Percentiles rank a stretch among this genome's conserved stretches.
Evolutionary conservation across 805 yeast genomes (phyloP).

Genomic region (Ogataea nitratoaversa): DNA sequence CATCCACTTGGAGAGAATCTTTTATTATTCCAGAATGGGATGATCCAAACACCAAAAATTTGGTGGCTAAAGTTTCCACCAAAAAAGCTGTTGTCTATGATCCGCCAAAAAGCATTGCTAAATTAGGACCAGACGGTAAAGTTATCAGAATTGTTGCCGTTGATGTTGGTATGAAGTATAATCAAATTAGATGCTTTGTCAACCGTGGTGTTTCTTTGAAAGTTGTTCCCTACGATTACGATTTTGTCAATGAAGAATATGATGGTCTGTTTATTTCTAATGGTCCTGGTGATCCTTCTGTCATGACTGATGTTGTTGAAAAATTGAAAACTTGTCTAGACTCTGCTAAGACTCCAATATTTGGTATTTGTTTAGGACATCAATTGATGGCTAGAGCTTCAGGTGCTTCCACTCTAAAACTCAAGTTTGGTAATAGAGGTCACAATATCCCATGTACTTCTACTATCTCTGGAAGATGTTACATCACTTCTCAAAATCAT

Average conservation of each 20-base stretch:
- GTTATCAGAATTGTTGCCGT: constrained; percentile 79
- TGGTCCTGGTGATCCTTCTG: constrained; percentile 99
- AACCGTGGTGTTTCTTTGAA: constrained; percentile 92
- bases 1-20: constrained; percentile 50
- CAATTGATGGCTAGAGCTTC: constrained; percentile 93
- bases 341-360: constrained; percentile 77
- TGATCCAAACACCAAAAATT: constrained; percentile 87
- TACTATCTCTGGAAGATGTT: constrained; percentile 86
- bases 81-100: constrained; percentile 70
- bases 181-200: constrained; percentile 95
- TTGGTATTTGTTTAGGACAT: constrained; percentile 98
- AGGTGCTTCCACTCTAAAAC: constrained; percentile 87
- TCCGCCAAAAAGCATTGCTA: constrained; percentile 53
- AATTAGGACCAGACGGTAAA: constrained; percentile 68
- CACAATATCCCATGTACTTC: constrained; percentile 93
- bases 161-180: constrained; percentile 97
- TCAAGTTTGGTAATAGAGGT: constrained; percentile 98
- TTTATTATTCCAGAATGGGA: constrained; percentile 83
- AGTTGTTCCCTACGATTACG: constrained; percentile 96
- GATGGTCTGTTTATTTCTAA: constrained; percentile 96
- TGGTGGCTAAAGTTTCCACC: constrained; percentile 87
- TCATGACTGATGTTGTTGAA: constrained; percentile 63
- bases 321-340: constrained; percentile 55
- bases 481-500: constrained; percentile 98
- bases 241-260: constrained; percentile 71